phyloP scores from a whole-genome alignment of 352 stramenopile species.

The Phytophthora sp. region DNA sequence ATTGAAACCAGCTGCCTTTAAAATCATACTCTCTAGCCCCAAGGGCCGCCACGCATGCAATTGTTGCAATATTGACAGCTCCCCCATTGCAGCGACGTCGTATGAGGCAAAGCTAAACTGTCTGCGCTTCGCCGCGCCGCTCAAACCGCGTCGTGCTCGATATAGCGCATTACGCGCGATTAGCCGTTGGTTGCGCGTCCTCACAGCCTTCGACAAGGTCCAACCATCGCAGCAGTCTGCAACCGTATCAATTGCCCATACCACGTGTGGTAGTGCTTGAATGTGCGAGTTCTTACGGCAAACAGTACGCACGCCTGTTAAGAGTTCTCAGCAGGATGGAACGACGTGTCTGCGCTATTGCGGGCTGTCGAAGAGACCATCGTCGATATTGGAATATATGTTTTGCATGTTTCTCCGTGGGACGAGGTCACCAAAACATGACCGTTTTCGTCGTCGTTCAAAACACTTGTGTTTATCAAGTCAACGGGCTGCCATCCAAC shows the following conservation, averaged over 20 bases:
- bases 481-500: too few species aligned
- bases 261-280: constrained; percentile 1
- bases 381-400: too few species aligned
- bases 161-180: neutral
- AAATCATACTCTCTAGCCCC: neutral
- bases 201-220: neutral
- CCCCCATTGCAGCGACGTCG: neutral
- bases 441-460: too few species aligned
- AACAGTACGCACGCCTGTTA: constrained; percentile 9
- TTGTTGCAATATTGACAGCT: neutral
- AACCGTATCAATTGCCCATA: constrained; percentile 1
- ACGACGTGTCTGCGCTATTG: too few species aligned
- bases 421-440: too few species aligned
- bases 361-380: too few species aligned
- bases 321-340: too few species aligned
- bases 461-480: too few species aligned
- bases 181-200: neutral
- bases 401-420: too few species aligned
- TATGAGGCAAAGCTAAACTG: neutral
- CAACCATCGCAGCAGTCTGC: neutral
- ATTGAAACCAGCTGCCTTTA: neutral
- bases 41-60: neutral
- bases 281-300: neutral
- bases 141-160: neutral
- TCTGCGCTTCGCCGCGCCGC: neutral